Percentiles rank a stretch among this genome's conserved stretches.
Conservation (phyloP, 2,329 filamentous ascomycete species). For the Pseudocercospora fuligena region DNA sequence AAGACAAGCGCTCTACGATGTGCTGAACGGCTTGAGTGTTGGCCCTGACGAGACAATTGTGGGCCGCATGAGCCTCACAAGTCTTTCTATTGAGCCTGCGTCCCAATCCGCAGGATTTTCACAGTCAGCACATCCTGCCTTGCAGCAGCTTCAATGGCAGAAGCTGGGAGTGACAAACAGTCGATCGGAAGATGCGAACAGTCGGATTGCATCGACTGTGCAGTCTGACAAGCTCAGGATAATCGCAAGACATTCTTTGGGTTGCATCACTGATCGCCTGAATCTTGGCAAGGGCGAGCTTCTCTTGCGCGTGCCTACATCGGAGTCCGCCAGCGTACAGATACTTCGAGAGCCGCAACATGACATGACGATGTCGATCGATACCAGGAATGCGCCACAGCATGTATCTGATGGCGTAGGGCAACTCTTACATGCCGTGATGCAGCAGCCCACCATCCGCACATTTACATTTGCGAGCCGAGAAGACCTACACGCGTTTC, state of each 20-base stretch:
- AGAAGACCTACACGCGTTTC: slow-evolving; percentile 73
- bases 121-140: slow-evolving; percentile 45
- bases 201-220: slow-evolving; percentile 68
- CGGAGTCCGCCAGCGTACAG: slow-evolving; percentile 61
- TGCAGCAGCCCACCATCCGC: slow-evolving; percentile 67
- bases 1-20: slow-evolving; percentile 70
- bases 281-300: slow-evolving; percentile 67
- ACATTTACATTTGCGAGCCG: slow-evolving; percentile 59
- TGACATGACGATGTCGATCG: slow-evolving; percentile 77
- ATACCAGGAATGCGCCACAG: slow-evolving; percentile 42
- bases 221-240: slow-evolving; percentile 77
- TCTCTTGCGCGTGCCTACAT: slow-evolving; percentile 49
- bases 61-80: slow-evolving; percentile 69
- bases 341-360: slow-evolving; percentile 74
- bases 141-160: slow-evolving; percentile 64
- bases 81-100: slow-evolving; percentile 66
- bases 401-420: slow-evolving; percentile 64
- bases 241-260: slow-evolving; percentile 72
- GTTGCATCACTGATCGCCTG: slow-evolving; percentile 80
- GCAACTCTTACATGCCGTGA: slow-evolving; percentile 65
- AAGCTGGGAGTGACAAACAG: slow-evolving; percentile 74
- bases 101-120: slow-evolving; percentile 52
- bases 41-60: slow-evolving; percentile 71
- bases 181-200: slow-evolving; percentile 60
- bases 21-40: slow-evolving; percentile 74